Evolutionary conservation across 176 grass and related monocot species (phyloP).

Genomic region (Aegilops sharonensis): DNA sequence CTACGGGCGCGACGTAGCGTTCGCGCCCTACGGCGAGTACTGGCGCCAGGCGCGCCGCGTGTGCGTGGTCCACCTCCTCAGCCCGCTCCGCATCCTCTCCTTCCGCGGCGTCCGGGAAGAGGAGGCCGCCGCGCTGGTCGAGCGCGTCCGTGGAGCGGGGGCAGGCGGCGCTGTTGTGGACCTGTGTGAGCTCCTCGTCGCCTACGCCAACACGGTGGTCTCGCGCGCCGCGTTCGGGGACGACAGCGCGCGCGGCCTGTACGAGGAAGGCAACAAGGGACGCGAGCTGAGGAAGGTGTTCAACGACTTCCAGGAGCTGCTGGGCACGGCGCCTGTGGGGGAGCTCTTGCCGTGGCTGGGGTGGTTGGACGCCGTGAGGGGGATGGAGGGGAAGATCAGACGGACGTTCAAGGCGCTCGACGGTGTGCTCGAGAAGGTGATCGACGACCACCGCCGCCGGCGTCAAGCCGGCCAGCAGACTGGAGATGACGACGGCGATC

Average conservation of each 20-base stretch:
- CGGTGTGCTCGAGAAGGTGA: constrained; percentile 9
- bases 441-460: constrained; percentile 18
- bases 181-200: neutral
- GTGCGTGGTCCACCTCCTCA: constrained; percentile 50
- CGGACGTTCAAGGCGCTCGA: neutral
- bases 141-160: neutral
- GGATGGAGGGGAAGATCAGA: constrained; percentile 20
- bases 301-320: neutral
- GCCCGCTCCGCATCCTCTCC: constrained; percentile 15
- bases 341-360: constrained; percentile 20
- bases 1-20: constrained; percentile 10
- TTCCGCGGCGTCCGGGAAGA: constrained; percentile 25
- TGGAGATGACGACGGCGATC: neutral
- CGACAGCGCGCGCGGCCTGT: neutral
- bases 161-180: neutral
- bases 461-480: neutral
- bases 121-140: neutral
- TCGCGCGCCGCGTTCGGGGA: constrained; percentile 26
- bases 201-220: neutral
- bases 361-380: constrained; percentile 24
- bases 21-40: constrained; percentile 42
- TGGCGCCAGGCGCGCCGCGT: constrained; percentile 56
- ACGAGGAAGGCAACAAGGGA: neutral
- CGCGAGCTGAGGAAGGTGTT: neutral
- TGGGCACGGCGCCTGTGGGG: neutral